Percentiles rank a stretch among this genome's conserved stretches.
phyloP scores from a whole-genome alignment of 2,329 filamentous ascomycete genomes.

The Exserohilum rostratum region DNA sequence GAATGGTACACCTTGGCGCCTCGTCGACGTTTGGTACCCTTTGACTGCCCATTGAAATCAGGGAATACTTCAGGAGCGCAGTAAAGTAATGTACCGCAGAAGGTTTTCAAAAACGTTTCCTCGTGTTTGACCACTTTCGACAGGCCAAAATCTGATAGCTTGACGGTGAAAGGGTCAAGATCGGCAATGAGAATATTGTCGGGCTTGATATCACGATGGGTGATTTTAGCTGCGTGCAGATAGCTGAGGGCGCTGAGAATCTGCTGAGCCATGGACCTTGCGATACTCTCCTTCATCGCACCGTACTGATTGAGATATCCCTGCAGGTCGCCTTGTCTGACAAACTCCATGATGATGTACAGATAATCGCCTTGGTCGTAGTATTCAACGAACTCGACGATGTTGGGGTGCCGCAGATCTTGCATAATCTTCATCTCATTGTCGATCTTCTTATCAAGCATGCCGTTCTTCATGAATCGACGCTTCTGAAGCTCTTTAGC shows the following conservation, averaged over 20 bases:
- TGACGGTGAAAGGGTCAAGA: constrained; percentile 76
- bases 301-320: constrained; percentile 69
- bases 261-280: constrained; percentile 75
- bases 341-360: constrained; percentile 97
- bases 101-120: constrained; percentile 92
- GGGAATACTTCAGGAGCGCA: constrained; percentile 97
- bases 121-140: constrained; percentile 92
- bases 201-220: constrained; percentile 97
- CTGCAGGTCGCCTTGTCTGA: constrained; percentile 82
- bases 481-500: constrained; percentile 96
- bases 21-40: constrained; percentile 68
- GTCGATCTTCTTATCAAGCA: constrained; percentile 88
- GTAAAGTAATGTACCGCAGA: constrained; percentile 94
- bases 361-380: constrained; percentile 80
- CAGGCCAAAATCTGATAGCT: constrained; percentile 94
- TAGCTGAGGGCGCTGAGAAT: constrained; percentile 84
- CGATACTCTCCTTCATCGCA: constrained; percentile 69
- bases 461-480: constrained; percentile 89
- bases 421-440: constrained; percentile 98
- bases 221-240: constrained; percentile 85
- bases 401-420: constrained; percentile 80
- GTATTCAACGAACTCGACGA: constrained; percentile 90
- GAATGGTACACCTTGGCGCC: constrained; percentile 59
- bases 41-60: constrained; percentile 71
- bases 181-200: constrained; percentile 92